Evolutionary conservation across 352 stramenopile genomes (phyloP).

Genomic region (Globisporangium cylindrosporum): DNA sequence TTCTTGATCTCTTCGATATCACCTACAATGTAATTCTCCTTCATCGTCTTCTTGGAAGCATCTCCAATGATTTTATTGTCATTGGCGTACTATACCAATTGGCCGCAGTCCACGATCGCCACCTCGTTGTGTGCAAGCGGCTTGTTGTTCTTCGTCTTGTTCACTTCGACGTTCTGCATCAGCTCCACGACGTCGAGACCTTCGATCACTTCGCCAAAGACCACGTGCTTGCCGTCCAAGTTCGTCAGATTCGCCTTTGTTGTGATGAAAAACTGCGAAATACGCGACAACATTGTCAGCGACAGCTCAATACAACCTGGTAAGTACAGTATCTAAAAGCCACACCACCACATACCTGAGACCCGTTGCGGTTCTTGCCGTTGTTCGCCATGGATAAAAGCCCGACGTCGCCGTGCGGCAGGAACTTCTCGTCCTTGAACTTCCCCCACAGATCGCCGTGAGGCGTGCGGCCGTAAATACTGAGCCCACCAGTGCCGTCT

Average conservation of each 20-base stretch:
- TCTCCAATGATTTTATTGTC: background rate
- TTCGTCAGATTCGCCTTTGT: slow-evolving; percentile 61
- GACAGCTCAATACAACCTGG: background rate
- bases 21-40: background rate
- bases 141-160: slow-evolving; percentile 38
- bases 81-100: slow-evolving; percentile 25
- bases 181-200: slow-evolving; percentile 66
- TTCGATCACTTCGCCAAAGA: slow-evolving; percentile 94
- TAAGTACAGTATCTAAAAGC: background rate
- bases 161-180: slow-evolving; percentile 66
- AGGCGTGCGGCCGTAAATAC: slow-evolving; percentile 68
- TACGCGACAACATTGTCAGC: background rate
- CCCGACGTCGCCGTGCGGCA: slow-evolving; percentile 66
- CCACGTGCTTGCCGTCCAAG: slow-evolving; percentile 94
- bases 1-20: background rate
- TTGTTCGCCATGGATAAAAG: slow-evolving; percentile 84
- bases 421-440: slow-evolving; percentile 81
- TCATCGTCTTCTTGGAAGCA: background rate
- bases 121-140: slow-evolving; percentile 60
- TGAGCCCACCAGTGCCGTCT: slow-evolving; percentile 73
- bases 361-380: slow-evolving; percentile 69
- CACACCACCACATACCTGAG: slow-evolving; percentile 39
- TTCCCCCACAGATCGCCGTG: slow-evolving; percentile 78
- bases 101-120: slow-evolving; percentile 60
- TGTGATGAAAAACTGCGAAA: slow-evolving; percentile 73